These are phyloP conservation scores for Recurvomyces mirabilis DNA, from an alignment of 495 filamentous ascomycete genomes.

Conservation along the genomic window DNA sequence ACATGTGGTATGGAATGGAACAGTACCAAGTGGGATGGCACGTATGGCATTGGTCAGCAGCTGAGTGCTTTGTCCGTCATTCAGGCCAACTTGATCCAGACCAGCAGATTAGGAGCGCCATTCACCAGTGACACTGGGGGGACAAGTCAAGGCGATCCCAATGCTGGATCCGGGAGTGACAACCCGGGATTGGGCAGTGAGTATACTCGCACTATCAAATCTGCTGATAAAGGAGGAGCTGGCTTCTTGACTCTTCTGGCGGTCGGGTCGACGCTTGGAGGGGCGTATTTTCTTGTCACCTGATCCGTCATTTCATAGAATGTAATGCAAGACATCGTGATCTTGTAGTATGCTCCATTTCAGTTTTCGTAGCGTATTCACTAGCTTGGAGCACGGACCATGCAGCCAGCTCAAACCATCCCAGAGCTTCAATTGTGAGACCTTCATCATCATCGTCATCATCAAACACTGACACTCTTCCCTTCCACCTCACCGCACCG, in stretches of 20 bases:
- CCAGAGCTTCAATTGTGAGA: too few species aligned
- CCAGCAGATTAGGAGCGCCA: conserved; percentile 35
- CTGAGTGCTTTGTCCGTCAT: conserved; percentile 60
- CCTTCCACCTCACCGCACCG: too few species aligned
- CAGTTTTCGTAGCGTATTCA: too few species aligned
- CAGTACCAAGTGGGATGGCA: conserved; percentile 31
- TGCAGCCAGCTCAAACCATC: too few species aligned
- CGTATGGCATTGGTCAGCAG: conserved; percentile 47
- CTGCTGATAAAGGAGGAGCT: neutral
- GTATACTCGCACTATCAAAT: neutral
- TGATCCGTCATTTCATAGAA: too few species aligned
- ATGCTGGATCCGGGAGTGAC: conserved; percentile 19
- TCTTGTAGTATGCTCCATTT: too few species aligned
- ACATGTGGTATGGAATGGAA: conserved; percentile 66
- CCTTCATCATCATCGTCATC: too few species aligned
- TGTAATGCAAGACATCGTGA: too few species aligned
- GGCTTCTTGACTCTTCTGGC: neutral
- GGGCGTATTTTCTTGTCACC: neutral
- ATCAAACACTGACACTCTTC: too few species aligned
- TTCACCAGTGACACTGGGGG: conserved; percentile 29
- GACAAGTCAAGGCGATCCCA: conserved; percentile 27
- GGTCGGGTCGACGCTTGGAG: neutral
- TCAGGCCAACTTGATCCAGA: conserved; percentile 32
- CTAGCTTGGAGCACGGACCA: too few species aligned
- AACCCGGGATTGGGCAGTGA: neutral